Base-by-base conservation (phyloP, 108 stramenopile species). In the Skeletonema marinoi region DNA sequence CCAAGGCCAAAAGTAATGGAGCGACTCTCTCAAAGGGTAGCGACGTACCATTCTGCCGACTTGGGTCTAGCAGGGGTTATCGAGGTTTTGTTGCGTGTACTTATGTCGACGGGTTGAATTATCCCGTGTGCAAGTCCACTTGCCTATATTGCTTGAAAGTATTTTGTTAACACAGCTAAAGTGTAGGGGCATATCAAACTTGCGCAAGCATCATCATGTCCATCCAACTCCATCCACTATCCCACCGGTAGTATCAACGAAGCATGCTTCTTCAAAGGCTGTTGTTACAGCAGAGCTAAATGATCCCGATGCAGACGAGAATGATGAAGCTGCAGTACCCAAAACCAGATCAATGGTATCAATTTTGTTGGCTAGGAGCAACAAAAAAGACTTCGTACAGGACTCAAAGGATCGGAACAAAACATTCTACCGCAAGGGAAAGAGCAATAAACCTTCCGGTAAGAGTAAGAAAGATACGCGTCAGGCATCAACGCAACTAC, bases 321-420 rank as follows among this genome's bases (percentile, higher is more conserved):
- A 46, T 60, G 46, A 56, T 1, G 54, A 29, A 7, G 7, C 54
- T 25, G 1, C 54, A 5, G 54, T 35, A 48, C 46, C 64, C 16
- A 82, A 75, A 33, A 58, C 73, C 6, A 75, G 74, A 75, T 82
- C 81, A 2, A 82, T 82, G 81, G 81, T 75, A 41, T 82, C 81
- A 42, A 75, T 82, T 19, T 58, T 82, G 36, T 61, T 82, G 2
- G 71, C 70, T 6, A 64, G 75, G 66, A 76, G 51, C 25, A 70
- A 77, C 32, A 71, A 75, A 41, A 71, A 82, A 35, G 71, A 72
- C 1, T 66, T 68, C 32, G 50, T 70, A 29, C 19, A 72, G 66
- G 66, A 76, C 38, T 66, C 75, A 56, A 72, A 63, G 46, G 60
- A 63, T 39, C 59, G 70, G 36, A 82, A 82, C 70, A 76, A 61